Evolutionary conservation across 1,139 yeast species (phyloP).

Genomic region (Hemisphaericaspora subhashii): DNA sequence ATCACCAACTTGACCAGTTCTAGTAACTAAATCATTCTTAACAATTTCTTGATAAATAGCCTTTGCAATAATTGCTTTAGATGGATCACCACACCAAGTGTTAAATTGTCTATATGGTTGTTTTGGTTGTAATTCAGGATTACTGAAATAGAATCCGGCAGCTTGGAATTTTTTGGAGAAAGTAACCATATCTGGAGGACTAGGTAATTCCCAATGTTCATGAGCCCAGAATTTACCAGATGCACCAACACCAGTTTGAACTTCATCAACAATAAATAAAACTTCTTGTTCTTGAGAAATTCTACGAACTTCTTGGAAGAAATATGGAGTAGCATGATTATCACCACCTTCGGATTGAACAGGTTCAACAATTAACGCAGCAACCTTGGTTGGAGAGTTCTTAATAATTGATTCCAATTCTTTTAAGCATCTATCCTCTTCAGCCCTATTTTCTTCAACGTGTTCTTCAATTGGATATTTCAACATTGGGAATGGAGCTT

Average conservation of each 20-base stretch:
- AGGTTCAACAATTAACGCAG: constrained; percentile 72
- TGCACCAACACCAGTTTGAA: constrained; percentile 76
- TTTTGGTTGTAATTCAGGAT: constrained; percentile 60
- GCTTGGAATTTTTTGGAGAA: constrained; percentile 79
- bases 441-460: constrained; percentile 51
- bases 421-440: constrained; percentile 61
- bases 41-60: constrained; percentile 61
- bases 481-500: constrained; percentile 67
- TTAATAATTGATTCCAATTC: constrained; percentile 55
- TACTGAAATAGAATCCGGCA: constrained; percentile 74
- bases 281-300: constrained; percentile 58
- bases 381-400: constrained; percentile 48
- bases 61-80: constrained; percentile 62
- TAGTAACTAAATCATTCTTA: constrained; percentile 50
- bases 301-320: constrained; percentile 67
- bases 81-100: constrained; percentile 86
- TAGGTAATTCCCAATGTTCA: constrained; percentile 63
- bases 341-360: constrained; percentile 80
- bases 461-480: constrained; percentile 62
- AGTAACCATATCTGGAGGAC: constrained; percentile 72
- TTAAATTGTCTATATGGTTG: constrained; percentile 74
- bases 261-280: constrained; percentile 69
- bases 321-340: constrained; percentile 60
- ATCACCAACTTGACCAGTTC: constrained; percentile 58
- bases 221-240: constrained; percentile 75